Base-by-base conservation (phyloP, 1,139 yeast genomes). In the Hyphopichia burtonii region DNA sequence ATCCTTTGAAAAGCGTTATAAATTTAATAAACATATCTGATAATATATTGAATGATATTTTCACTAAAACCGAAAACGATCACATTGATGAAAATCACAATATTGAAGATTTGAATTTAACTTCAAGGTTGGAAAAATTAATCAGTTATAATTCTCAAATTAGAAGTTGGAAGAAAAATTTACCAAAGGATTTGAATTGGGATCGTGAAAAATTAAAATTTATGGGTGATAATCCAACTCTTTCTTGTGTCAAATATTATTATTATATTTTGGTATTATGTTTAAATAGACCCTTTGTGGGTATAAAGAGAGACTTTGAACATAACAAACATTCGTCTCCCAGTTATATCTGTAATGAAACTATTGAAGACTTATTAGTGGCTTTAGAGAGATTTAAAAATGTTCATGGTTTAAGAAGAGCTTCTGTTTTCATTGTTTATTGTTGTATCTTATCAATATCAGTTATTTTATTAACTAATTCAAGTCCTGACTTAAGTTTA, bases 231-330 rank as follows among this genome's bases (percentile, higher is more conserved):
- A 61, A 78, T 56, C 74, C 82, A 43, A 63, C 81, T 31, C 56
- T 74, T 18, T 67, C 79, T 44, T 68, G 79, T 42, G 74, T 80
- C 31, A 64, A 83, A 50, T 80, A 78, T 54, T 80, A 78, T 53
- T 82, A 80, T 53, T 81, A 80, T 52, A 76, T 81, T 35, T 70
- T 80, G 5, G 58, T 77, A 7, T 62, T 81, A 19, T 80, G 84
- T 45, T 68, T 81, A 40, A 81, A 81, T 54, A 66, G 83, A 36
- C 86, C 86, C 1, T 81, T 81, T 51, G 71, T 82, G 36, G 74
- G 72, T 25, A 46, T 56, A n/a, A 50, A 50, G 17, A 40, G 42
- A 12, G 39, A 43, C 3, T 27, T 43, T 2, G 33, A 41, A n/a
- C 42, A 52, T 15, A 41, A 45, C 16, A 44, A 48, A 42, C 45